phyloP scores from a whole-genome alignment of 1,284 basidiomycete genomes.

The Fomitopsis betulina region DNA sequence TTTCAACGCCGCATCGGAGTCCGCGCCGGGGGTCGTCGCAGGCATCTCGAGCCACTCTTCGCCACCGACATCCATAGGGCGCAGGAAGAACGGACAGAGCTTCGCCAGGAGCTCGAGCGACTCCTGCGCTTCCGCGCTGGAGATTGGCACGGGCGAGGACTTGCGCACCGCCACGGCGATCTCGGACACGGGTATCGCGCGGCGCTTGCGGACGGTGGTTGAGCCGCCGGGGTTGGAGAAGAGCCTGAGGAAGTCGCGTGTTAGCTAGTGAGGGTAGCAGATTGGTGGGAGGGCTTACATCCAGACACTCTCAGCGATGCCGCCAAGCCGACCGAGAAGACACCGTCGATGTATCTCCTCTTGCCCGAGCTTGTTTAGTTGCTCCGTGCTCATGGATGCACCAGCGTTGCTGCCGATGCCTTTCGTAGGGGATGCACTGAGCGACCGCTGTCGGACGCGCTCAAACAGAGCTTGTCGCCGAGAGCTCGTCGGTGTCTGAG shows the following conservation, averaged over 20 bases:
- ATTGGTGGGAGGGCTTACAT: slow-evolving; percentile 47
- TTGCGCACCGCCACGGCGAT: slow-evolving; percentile 65
- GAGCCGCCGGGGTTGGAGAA: slow-evolving; percentile 57
- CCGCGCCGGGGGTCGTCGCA: slow-evolving; percentile 30
- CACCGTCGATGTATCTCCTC: slow-evolving; percentile 72
- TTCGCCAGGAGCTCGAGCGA: slow-evolving; percentile 60
- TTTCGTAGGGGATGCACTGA: slow-evolving; percentile 64
- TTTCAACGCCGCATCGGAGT: slow-evolving; percentile 14
- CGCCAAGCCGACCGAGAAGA: slow-evolving; percentile 67
- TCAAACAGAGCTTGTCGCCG: slow-evolving; percentile 75
- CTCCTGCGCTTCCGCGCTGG: slow-evolving; percentile 68
- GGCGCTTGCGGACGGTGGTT: slow-evolving; percentile 56
- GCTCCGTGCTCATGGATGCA: slow-evolving; percentile 51
- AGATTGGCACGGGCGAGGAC: slow-evolving; percentile 75
- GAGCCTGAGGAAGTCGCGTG: slow-evolving; percentile 38
- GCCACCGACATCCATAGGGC: slow-evolving; percentile 53
- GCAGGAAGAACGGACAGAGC: slow-evolving; percentile 76
- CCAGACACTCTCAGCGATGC: slow-evolving; percentile 82
- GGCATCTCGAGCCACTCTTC: slow-evolving; percentile 84
- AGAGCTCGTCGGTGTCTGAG: slow-evolving; percentile 66
- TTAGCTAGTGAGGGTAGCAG: not conserved
- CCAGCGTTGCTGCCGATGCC: slow-evolving; percentile 33
- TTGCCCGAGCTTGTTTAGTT: slow-evolving; percentile 65
- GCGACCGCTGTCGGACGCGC: slow-evolving; percentile 65
- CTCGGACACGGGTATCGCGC: slow-evolving; percentile 59